Conservation (phyloP, 1,284 basidiomycete species). For the Ustilago loliicola region DNA sequence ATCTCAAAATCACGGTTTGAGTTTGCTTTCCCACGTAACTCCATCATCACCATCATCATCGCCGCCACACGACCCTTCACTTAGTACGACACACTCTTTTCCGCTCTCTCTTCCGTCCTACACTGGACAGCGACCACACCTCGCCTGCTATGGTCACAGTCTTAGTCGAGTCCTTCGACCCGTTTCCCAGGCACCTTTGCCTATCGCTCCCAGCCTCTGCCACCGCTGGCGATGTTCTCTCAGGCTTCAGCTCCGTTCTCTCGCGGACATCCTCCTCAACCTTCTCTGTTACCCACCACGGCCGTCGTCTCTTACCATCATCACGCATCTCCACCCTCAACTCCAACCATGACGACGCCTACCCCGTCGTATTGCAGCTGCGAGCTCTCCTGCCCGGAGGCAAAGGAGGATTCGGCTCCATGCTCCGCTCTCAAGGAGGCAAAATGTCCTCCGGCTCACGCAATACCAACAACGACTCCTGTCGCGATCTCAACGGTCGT, state of each 20-base stretch:
- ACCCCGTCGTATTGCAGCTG: slow-evolving; percentile 49
- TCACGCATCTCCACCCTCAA: slow-evolving; percentile 8
- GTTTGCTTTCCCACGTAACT: background rate
- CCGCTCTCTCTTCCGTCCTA: background rate
- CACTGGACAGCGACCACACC: too few relatives aligned
- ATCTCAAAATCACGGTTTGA: slow-evolving; percentile 10
- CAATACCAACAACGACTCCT: slow-evolving; percentile 86
- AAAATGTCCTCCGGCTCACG: slow-evolving; percentile 84
- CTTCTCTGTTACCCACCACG: slow-evolving; percentile 31
- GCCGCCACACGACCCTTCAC: background rate
- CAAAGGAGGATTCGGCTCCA: slow-evolving; percentile 97
- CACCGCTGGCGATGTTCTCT: slow-evolving; percentile 38
- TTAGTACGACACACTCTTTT: background rate
- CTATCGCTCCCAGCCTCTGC: slow-evolving; percentile 38
- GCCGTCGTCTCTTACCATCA: slow-evolving; percentile 12
- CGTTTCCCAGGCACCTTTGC: slow-evolving; percentile 44
- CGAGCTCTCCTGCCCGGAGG: slow-evolving; percentile 77
- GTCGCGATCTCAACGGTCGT: slow-evolving; percentile 90
- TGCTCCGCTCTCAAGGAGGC: slow-evolving; percentile 94
- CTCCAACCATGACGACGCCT: slow-evolving; percentile 11
- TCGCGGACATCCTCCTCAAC: slow-evolving; percentile 2
- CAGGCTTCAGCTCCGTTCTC: slow-evolving; percentile 34
- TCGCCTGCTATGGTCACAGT: slow-evolving; percentile 30
- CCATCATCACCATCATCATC: slow-evolving; percentile 26
- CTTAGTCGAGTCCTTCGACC: slow-evolving; percentile 49